These are phyloP conservation scores for Abrus precatorius DNA, from an alignment of 306 rosid species.

Conservation along the genomic window DNA sequence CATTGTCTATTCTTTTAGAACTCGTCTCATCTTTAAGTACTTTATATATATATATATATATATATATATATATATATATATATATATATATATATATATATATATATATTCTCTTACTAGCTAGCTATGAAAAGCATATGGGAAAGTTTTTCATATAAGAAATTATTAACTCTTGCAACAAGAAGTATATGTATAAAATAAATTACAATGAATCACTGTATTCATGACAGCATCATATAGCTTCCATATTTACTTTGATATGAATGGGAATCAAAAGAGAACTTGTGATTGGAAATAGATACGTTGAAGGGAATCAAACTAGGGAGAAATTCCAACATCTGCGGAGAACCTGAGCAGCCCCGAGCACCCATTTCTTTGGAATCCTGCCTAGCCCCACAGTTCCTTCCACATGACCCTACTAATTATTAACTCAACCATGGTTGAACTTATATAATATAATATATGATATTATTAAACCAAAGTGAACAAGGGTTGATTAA, in stretches of 20 bases:
- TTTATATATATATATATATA: not conserved
- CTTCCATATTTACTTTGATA: not conserved
- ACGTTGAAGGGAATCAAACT: slow-evolving; percentile 47
- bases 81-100: not conserved
- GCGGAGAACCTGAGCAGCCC: slow-evolving; percentile 66
- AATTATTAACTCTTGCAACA: not conserved
- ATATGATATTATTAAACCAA: not conserved
- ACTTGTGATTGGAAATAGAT: slow-evolving; percentile 22
- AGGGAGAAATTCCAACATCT: slow-evolving; percentile 44
- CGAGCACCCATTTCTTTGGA: slow-evolving; percentile 60
- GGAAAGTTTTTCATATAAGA: not conserved
- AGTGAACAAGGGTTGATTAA: not conserved
- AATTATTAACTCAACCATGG: slow-evolving; percentile 47
- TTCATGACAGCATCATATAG: not conserved
- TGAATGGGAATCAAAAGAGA: slow-evolving; percentile 22
- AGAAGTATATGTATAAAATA: not conserved
- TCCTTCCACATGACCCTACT: slow-evolving; percentile 6
- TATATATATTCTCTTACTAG: not conserved
- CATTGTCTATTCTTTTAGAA: slow-evolving; percentile 12
- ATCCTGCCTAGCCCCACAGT: slow-evolving; percentile 23
- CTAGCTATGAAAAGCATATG: slow-evolving; percentile 3
- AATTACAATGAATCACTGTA: slow-evolving; percentile 4
- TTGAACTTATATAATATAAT: slow-evolving; percentile 9
- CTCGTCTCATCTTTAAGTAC: not conserved
- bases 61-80: not conserved